Evolutionary conservation across 1,284 basidiomycete genomes (phyloP).

Genomic region (Pterulicium gracile): DNA sequence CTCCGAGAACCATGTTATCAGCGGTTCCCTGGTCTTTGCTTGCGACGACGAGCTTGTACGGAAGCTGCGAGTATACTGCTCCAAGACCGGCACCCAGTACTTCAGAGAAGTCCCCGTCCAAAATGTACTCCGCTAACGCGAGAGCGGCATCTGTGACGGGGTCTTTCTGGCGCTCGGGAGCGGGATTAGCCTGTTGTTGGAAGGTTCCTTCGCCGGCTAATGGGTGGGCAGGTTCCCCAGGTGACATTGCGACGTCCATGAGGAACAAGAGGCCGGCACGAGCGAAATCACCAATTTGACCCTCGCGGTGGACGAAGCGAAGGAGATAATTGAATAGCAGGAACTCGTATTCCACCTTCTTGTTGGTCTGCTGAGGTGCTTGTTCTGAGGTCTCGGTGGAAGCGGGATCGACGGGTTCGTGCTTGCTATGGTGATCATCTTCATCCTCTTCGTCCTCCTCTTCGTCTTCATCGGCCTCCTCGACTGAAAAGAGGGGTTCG

Average conservation of each 20-base stretch:
- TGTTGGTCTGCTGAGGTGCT: conserved; percentile 32
- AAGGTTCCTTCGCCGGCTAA: conserved; percentile 24
- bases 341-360: conserved; percentile 88
- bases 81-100: conserved; percentile 91
- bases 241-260: conserved; percentile 89
- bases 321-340: conserved; percentile 92
- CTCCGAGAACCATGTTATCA: conserved; percentile 52
- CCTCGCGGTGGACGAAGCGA: conserved; percentile 92
- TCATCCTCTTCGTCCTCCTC: conserved; percentile 40
- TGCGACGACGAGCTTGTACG: conserved; percentile 72
- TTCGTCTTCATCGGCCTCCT: conserved; percentile 54
- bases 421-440: conserved; percentile 21
- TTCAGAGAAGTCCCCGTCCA: conserved; percentile 94
- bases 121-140: conserved; percentile 85
- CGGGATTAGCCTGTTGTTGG: conserved; percentile 17
- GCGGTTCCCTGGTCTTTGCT: conserved; percentile 29
- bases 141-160: conserved; percentile 74
- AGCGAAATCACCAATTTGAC: conserved; percentile 88
- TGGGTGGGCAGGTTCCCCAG: conserved; percentile 38
- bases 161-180: conserved; percentile 28
- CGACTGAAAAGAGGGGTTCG: conserved; percentile 55
- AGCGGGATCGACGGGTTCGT: conserved; percentile 40
- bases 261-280: conserved; percentile 86
- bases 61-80: conserved; percentile 87
- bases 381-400: conserved; percentile 52